phyloP scores from a whole-genome alignment of 805 yeast genomes.

The Candida peoriensis region DNA sequence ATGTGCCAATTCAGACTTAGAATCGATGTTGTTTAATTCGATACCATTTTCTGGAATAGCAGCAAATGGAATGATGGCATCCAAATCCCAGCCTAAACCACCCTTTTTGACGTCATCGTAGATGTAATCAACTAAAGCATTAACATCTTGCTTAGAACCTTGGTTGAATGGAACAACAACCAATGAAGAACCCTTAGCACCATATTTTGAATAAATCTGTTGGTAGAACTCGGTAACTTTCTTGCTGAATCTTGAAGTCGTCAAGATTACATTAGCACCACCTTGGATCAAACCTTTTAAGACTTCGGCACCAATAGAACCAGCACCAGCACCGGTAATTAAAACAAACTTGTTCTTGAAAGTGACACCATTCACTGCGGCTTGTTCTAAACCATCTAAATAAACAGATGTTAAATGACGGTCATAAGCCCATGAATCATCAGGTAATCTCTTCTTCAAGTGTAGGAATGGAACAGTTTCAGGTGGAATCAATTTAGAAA shows the following conservation, averaged over 20 bases:
- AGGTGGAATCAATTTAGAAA: constrained; percentile 65
- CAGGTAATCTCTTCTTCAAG: constrained; percentile 68
- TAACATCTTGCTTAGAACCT: constrained; percentile 92
- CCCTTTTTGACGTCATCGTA: constrained; percentile 79
- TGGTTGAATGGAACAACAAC: constrained; percentile 98
- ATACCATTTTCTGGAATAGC: constrained; percentile 99
- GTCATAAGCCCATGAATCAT: constrained; percentile 83
- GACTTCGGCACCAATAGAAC: constrained; percentile 97
- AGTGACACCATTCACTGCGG: constrained; percentile 91
- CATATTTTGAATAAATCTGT: constrained; percentile 84
- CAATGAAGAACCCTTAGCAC: constrained; percentile 87
- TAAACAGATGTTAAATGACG: constrained; percentile 68
- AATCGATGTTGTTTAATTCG: constrained; percentile 87
- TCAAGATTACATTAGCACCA: constrained; percentile 96
- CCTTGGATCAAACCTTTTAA: constrained; percentile 93
- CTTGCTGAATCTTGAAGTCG: constrained; percentile 93
- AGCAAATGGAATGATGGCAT: constrained; percentile 94
- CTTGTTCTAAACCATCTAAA: constrained; percentile 87
- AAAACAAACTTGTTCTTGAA: constrained; percentile 85
- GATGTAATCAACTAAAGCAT: constrained; percentile 77
- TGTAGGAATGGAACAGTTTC: constrained; percentile 95
- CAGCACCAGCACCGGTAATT: constrained; percentile 98
- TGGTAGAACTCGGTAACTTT: constrained; percentile 95
- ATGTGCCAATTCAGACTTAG: constrained; percentile 96
- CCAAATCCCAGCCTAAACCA: constrained; percentile 97